Evolutionary conservation across 306 rosid genomes (phyloP).

Genomic region (Medicago arabica): DNA sequence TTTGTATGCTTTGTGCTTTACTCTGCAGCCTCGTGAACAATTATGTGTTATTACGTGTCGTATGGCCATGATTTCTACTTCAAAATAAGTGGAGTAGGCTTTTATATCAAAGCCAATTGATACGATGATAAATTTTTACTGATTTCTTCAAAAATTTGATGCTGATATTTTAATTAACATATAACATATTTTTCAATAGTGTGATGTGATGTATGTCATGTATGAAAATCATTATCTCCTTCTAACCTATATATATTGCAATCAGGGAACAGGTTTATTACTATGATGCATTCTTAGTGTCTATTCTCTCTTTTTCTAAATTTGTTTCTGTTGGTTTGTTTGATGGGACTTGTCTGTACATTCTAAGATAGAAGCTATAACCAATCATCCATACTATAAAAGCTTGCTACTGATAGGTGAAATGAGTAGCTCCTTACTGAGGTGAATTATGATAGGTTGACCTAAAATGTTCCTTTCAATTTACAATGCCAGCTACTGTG

Average conservation of each 20-base stretch:
- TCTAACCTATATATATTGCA: background rate
- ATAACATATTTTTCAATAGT: conserved; percentile 13
- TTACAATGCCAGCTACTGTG: background rate
- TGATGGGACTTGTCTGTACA: background rate
- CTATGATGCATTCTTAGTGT: conserved; percentile 10
- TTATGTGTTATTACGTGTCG: background rate
- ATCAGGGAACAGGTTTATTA: conserved; percentile 9
- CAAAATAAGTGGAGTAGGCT: conserved; percentile 1
- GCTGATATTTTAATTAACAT: conserved; percentile 7
- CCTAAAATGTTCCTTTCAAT: background rate
- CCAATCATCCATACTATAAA: background rate
- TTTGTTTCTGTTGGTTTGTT: background rate
- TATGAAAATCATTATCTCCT: background rate
- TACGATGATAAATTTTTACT: conserved; percentile 5
- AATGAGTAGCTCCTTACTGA: background rate
- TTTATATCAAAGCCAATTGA: background rate
- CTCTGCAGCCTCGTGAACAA: conserved; percentile 3
- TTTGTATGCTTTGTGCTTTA: conserved; percentile 10
- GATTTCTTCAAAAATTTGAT: background rate
- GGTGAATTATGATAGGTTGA: background rate
- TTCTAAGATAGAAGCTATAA: background rate
- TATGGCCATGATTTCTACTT: conserved; percentile 8
- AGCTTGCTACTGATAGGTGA: background rate
- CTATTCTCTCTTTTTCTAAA: background rate
- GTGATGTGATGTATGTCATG: background rate